Base-by-base conservation (phyloP, 2,329 filamentous ascomycete species). In the Claviceps pazoutovae region DNA sequence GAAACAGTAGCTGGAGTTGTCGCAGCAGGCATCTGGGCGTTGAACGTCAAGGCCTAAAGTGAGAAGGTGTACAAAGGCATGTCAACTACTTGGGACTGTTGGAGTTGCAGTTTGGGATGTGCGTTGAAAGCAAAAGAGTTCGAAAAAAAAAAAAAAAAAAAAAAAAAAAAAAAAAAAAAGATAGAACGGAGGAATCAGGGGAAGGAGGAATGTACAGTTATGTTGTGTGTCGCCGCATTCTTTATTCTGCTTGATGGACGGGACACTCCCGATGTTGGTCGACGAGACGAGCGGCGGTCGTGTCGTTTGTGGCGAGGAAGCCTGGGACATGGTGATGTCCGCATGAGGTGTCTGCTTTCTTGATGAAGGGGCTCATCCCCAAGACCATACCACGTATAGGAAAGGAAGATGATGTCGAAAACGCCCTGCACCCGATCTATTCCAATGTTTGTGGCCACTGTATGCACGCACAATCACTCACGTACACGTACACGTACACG, bases 1-100 rank as follows among this genome's bases (percentile, higher is more conserved):
- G 57, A 72, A 73, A 62, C 73, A 76, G 60, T 74, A 76, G 44
- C 62, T 59, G 16, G 65, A 59, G 56, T 75, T 70, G 19, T 59
- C 53, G 58, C 73, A 76, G 64, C 73, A 76, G 6, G 59, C 49
- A 21, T 63, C 60, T 11, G 60, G 56, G 46, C 63, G 60, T 34
- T 66, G 64, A 38, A 74, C 59, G 47, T 74, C 73, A 48, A 70
- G 63, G 53, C 73, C 73, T 74, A 46, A 23, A 23, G 19, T 14
- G 11, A 34, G 30, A 34, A 34, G 9, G 30, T 4, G 51, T 16
- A 11, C 26, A 36, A 2, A 19, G 6, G 4, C 30, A 13, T 42
- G 9, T 42, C 11, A 9, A 11, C 13, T 16, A 21, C 5, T 14
- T 21, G 5, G 11, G 6, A 2, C 21, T 23, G 19, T 21, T 43